Percentiles rank a stretch among this genome's conserved stretches.
phyloP scores from a whole-genome alignment of 768 basidiomycete species.

The Mycena olivaceomarginata region DNA sequence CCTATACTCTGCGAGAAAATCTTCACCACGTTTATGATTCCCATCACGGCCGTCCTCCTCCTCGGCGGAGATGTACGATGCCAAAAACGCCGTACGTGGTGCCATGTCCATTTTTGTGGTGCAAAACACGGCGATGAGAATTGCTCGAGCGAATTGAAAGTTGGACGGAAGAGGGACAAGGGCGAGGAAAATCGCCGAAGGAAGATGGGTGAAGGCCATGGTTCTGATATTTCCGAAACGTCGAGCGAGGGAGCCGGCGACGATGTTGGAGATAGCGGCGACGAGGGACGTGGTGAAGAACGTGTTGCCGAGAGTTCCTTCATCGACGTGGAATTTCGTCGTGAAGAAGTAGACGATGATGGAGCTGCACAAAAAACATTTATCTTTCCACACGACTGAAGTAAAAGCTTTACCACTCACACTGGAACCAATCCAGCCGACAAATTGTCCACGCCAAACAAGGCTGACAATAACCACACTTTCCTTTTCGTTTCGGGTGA shows the following conservation, averaged over 20 bases:
- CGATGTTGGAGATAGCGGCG: slow-evolving; percentile 34
- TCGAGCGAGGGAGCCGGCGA: slow-evolving; percentile 31
- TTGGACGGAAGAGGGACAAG: slow-evolving; percentile 32
- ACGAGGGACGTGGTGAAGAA: slow-evolving; percentile 34
- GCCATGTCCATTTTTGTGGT: slow-evolving; percentile 37
- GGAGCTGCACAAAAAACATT: slow-evolving; percentile 14
- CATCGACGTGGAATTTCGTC: slow-evolving; percentile 30
- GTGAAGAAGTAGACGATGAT: slow-evolving; percentile 37
- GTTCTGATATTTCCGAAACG: slow-evolving; percentile 33
- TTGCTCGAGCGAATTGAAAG: slow-evolving; percentile 24
- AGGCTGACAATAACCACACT: slow-evolving; percentile 32
- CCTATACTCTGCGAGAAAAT: slow-evolving; percentile 25
- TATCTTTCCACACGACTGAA: background rate
- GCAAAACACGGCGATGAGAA: slow-evolving; percentile 34
- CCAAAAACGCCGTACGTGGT: slow-evolving; percentile 32
- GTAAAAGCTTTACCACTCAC: slow-evolving; percentile 24
- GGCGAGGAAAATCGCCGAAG: slow-evolving; percentile 30
- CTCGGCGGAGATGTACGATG: slow-evolving; percentile 27
- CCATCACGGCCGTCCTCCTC: slow-evolving; percentile 37
- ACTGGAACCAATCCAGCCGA: slow-evolving; percentile 38
- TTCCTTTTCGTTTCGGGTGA: slow-evolving; percentile 37
- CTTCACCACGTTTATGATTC: slow-evolving; percentile 30
- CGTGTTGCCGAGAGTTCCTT: slow-evolving; percentile 34
- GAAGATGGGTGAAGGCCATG: slow-evolving; percentile 35
- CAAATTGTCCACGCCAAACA: slow-evolving; percentile 35